These are phyloP conservation scores for Biancaea sappan DNA, from an alignment of 306 rosid species.

Conservation along the genomic window DNA sequence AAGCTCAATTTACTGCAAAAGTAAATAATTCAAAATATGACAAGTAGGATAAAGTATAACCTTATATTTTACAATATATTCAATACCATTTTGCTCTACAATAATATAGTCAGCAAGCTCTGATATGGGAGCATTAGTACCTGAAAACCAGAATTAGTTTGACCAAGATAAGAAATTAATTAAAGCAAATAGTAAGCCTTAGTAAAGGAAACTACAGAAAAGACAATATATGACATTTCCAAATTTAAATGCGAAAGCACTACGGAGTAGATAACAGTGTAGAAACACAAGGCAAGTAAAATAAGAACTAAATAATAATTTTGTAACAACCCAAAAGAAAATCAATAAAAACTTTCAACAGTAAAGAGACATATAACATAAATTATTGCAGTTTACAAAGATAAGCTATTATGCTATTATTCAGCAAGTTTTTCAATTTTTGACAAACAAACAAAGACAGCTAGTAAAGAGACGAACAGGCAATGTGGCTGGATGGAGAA, in stretches of 20 bases:
- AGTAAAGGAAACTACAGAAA: neutral
- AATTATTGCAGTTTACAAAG: conserved; percentile 7
- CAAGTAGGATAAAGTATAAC: conserved; percentile 40
- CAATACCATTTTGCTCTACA: conserved; percentile 57
- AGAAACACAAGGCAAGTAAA: neutral
- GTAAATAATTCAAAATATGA: conserved; percentile 13
- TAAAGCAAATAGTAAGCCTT: conserved; percentile 25
- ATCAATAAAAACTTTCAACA: conserved; percentile 7
- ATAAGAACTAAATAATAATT: neutral
- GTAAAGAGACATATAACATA: conserved; percentile 13
- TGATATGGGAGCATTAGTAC: conserved; percentile 63
- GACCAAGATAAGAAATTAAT: conserved; percentile 26
- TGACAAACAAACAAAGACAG: too few relatives aligned
- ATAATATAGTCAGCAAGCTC: conserved; percentile 74
- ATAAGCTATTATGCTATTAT: conserved; percentile 36
- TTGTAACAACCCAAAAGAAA: conserved; percentile 3
- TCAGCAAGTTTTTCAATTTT: conserved; percentile 77
- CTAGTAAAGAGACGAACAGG: too few relatives aligned
- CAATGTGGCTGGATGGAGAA: too few relatives aligned
- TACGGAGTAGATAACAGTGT: neutral
- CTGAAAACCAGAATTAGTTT: conserved; percentile 55
- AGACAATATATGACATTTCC: conserved; percentile 19
- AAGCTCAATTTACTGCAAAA: conserved; percentile 8
- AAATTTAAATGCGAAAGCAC: conserved; percentile 2
- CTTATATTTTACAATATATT: conserved; percentile 50